These are phyloP conservation scores for Scutellaria baicalensis DNA, from an alignment of 257 asterid species.

Conservation along the genomic window DNA sequence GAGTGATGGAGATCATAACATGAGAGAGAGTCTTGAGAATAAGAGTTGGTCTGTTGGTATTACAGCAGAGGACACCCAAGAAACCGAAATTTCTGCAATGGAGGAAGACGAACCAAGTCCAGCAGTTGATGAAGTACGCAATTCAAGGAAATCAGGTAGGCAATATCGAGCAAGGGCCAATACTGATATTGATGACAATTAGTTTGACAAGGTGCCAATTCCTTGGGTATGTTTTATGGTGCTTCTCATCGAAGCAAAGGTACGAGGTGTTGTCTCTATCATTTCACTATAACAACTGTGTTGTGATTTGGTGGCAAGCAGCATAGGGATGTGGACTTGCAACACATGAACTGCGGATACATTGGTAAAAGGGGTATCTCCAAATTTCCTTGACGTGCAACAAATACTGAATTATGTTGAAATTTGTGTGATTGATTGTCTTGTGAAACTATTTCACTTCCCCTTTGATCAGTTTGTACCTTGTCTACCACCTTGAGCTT, in stretches of 20 bases:
- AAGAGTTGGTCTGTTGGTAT: slow-evolving; percentile 34
- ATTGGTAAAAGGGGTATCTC: too few species aligned
- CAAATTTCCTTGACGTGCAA: background rate
- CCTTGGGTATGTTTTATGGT: too few species aligned
- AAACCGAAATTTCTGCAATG: slow-evolving; percentile 47
- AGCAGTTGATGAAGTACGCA: slow-evolving; percentile 13
- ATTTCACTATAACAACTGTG: background rate
- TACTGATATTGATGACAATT: slow-evolving; percentile 3
- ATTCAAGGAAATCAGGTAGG: slow-evolving; percentile 42
- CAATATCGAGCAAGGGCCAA: slow-evolving; percentile 45
- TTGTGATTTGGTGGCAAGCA: too few species aligned
- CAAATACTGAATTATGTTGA: background rate
- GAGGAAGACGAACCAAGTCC: slow-evolving; percentile 48
- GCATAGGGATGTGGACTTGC: too few species aligned
- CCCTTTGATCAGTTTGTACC: background rate
- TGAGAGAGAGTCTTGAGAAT: slow-evolving; percentile 20
- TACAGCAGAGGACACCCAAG: slow-evolving; percentile 38
- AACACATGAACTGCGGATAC: too few species aligned
- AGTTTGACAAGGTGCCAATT: background rate
- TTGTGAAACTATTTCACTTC: background rate
- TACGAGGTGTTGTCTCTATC: background rate
- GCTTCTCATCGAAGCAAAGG: background rate
- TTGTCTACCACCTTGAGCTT: background rate
- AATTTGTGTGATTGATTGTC: background rate
- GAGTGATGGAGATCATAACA: slow-evolving; percentile 15